These are phyloP conservation scores for Annulohypoxylon nitens DNA, from an alignment of 495 filamentous ascomycete species.

Conservation along the genomic window DNA sequence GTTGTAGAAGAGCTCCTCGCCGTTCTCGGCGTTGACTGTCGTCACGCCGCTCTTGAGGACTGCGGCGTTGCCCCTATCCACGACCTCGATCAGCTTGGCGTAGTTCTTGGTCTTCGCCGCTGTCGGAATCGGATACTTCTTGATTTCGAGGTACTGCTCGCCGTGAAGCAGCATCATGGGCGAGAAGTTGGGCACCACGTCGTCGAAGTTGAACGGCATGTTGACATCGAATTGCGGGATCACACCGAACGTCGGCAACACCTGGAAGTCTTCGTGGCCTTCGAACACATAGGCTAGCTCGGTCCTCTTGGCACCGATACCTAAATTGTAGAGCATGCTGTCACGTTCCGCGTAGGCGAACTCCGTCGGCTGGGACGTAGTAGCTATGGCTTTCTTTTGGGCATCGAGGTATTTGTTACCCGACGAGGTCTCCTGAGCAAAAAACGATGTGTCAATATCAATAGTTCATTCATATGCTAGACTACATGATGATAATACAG, in stretches of 20 bases:
- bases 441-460: constrained; percentile 49
- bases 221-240: constrained; percentile 91
- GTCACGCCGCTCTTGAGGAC: constrained; percentile 83
- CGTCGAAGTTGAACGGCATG: constrained; percentile 81
- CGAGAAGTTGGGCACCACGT: constrained; percentile 92
- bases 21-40: constrained; percentile 82
- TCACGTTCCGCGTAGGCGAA: constrained; percentile 89
- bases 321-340: constrained; percentile 94
- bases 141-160: constrained; percentile 97
- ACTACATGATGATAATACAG: constrained; percentile 47
- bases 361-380: constrained; percentile 77
- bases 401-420: constrained; percentile 69
- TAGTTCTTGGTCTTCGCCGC: constrained; percentile 82
- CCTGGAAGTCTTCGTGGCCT: constrained; percentile 89
- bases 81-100: constrained; percentile 90
- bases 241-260: constrained; percentile 93
- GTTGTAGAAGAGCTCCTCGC: constrained; percentile 96
- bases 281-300: constrained; percentile 91
- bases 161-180: constrained; percentile 99
- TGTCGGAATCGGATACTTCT: constrained; percentile 94
- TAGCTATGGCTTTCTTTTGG: constrained; percentile 82
- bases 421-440: constrained; percentile 52
- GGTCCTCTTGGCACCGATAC: constrained; percentile 91
- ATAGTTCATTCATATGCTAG: constrained; percentile 45
- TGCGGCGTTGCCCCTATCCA: constrained; percentile 95